Base-by-base conservation (phyloP, 2,329 filamentous ascomycete genomes). In the Chrysosphaeria jannelii region DNA sequence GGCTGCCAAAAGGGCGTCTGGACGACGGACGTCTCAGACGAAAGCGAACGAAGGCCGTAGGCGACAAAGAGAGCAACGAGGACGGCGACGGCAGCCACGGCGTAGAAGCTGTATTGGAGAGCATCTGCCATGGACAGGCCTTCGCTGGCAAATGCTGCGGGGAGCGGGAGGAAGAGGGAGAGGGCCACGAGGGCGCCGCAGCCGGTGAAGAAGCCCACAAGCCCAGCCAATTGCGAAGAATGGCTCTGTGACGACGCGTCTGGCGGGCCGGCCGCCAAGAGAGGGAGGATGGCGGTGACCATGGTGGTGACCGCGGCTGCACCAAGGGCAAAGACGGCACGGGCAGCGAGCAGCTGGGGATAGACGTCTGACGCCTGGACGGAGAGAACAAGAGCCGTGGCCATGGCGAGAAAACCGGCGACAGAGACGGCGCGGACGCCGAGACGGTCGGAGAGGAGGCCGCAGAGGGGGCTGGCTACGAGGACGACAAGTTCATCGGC, bases 221-320 rank as follows among this genome's bases (percentile, higher is more conserved):
- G 64, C 0, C 85, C 85, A 10, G 85, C 81, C 13, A 97, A 55
- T 10, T 51, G 49, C 2, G 55, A 53, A 2, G 58, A 52, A 30
- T 55, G 55, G n/a, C 44, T 43, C 3, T 24, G 10, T 19, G 20
- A 14, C 25, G 4, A 27, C 30, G 8, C 16, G 16, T 4, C 35
- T 26, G 34, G 31, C 19, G 38, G 45, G 15, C 60, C 56, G 30
- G 57, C 55, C 5, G 61, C 65, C 32, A 69, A 44, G 8, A 57
- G 66, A 2, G 85, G 85, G 13, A 97, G 52, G 21, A 89, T 76
- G 4, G 85, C 85, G 6, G 85, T 93, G 11, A 97, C 85, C 85
- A 97, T 97, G 2, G 85, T 93, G 9, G 78, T 58, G 54, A 72
- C 65, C 12, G 81, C 85, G n/a, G 79, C 78, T 11, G 74, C 85